Conservation (phyloP, 139 green algal species). For the Chlamydomonas asymmetrica region DNA sequence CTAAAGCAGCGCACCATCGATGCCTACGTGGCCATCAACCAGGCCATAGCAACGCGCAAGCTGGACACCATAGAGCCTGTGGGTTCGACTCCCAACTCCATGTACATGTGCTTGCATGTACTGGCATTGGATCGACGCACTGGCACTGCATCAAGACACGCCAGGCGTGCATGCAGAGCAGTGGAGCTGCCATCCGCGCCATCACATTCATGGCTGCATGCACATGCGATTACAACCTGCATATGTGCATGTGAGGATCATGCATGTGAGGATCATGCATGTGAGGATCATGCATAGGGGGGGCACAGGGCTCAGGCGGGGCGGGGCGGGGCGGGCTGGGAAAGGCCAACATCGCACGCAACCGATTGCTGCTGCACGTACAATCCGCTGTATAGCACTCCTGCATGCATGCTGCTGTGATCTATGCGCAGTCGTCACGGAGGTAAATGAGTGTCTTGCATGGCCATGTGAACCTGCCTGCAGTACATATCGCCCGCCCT, state of each 20-base stretch:
- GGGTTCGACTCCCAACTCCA: neutral
- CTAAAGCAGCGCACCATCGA: slow-evolving; percentile 5
- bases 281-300: neutral
- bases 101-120: too few species aligned
- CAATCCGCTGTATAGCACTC: neutral
- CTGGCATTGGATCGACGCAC: too few species aligned
- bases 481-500: slow-evolving; percentile 13
- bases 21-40: slow-evolving; percentile 29
- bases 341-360: neutral
- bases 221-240: neutral
- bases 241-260: neutral
- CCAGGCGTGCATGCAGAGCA: too few species aligned
- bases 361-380: neutral
- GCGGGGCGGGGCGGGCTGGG: neutral
- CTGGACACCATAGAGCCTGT: slow-evolving; percentile 15
- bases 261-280: neutral
- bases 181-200: too few species aligned
- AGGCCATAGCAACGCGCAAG: slow-evolving; percentile 13
- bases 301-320: neutral
- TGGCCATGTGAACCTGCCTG: neutral
- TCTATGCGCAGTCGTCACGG: too few species aligned
- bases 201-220: too few species aligned
- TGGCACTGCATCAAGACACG: too few species aligned
- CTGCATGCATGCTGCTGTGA: neutral
- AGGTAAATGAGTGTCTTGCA: neutral